Evolutionary conservation across 2,329 filamentous ascomycete species (phyloP).

Genomic region (Gliomastix tumulicola): DNA sequence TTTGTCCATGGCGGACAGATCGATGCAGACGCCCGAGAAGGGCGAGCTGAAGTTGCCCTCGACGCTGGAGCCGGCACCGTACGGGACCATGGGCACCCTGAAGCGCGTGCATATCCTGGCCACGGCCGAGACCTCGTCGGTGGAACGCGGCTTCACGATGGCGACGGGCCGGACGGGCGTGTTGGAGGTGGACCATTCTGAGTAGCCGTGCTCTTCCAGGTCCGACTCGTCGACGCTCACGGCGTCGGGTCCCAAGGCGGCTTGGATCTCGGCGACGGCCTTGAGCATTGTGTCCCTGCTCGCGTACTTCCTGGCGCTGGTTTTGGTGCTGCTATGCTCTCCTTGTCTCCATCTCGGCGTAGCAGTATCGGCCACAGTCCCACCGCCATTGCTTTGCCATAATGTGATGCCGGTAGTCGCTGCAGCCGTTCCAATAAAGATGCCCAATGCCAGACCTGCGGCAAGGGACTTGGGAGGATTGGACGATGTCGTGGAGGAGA

Average conservation of each 20-base stretch:
- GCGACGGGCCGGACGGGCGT: slow-evolving; percentile 56
- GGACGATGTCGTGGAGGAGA: too few species aligned
- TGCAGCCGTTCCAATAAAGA: too few species aligned
- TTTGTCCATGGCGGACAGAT: slow-evolving; percentile 61
- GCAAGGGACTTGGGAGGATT: too few species aligned
- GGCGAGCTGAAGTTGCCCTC: slow-evolving; percentile 67
- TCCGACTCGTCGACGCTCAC: slow-evolving; percentile 60
- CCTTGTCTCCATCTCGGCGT: too few species aligned
- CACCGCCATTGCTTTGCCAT: too few species aligned
- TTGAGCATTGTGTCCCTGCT: slow-evolving; percentile 13
- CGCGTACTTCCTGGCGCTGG: too few species aligned
- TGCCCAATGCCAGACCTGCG: too few species aligned
- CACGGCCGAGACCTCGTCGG: slow-evolving; percentile 57
- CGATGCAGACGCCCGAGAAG: slow-evolving; percentile 61
- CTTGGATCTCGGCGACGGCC: slow-evolving; percentile 49
- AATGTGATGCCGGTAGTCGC: too few species aligned
- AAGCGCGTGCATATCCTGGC: slow-evolving; percentile 55
- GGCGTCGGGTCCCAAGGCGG: slow-evolving; percentile 45
- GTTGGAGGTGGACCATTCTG: slow-evolving; percentile 66
- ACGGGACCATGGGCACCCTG: slow-evolving; percentile 65
- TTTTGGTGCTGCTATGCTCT: too few species aligned
- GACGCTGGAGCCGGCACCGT: slow-evolving; percentile 66
- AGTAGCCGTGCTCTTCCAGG: slow-evolving; percentile 57
- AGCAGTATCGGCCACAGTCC: too few species aligned
- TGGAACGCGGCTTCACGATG: slow-evolving; percentile 56